phyloP scores from a whole-genome alignment of 1,284 basidiomycete genomes.

The Trametes versicolor region DNA sequence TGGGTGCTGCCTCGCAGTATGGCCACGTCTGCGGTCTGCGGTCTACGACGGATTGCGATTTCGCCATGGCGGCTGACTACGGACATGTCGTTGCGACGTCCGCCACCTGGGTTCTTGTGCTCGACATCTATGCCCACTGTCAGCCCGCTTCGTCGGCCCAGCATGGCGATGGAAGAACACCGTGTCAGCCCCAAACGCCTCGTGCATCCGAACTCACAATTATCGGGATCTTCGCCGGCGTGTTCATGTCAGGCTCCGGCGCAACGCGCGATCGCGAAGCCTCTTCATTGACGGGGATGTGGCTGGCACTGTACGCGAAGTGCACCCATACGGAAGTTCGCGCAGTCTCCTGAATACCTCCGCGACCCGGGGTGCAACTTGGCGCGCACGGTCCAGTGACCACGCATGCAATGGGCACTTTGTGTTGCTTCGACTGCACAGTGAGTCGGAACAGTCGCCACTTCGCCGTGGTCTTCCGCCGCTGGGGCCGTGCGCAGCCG shows the following conservation, averaged over 20 bases:
- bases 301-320: too few relatives aligned
- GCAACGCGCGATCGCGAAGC: neutral
- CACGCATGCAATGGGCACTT: too few relatives aligned
- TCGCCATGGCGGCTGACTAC: neutral
- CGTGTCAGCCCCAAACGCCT: neutral
- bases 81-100: neutral
- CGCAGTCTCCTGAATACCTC: neutral
- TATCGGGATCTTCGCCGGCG: slow-evolving; percentile 3
- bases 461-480: neutral
- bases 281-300: neutral
- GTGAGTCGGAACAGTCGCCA: too few relatives aligned
- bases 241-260: neutral
- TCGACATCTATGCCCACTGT: neutral
- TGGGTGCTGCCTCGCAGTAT: neutral
- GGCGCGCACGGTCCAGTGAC: too few relatives aligned
- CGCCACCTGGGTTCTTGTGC: neutral
- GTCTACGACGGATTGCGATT: neutral
- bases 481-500: neutral
- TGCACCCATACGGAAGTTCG: neutral
- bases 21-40: neutral
- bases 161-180: neutral
- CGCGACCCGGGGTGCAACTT: neutral
- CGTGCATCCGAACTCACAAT: neutral
- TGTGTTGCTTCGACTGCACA: neutral
- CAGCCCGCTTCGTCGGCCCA: neutral